phyloP scores from a whole-genome alignment of 2,329 filamentous ascomycete genomes.

The Verticillium isaacii region DNA sequence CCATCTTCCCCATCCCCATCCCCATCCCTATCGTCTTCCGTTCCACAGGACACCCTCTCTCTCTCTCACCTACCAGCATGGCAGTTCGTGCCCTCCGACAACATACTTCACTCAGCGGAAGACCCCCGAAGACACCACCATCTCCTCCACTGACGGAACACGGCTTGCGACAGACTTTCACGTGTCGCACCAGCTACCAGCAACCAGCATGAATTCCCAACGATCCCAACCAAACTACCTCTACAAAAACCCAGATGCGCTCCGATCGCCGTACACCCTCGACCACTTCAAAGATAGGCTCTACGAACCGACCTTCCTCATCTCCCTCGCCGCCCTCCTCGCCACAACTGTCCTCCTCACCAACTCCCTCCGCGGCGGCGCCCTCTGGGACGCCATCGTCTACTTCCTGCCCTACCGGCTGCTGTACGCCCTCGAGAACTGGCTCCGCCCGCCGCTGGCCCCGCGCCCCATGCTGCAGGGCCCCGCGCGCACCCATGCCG shows the following conservation, averaged over 20 bases:
- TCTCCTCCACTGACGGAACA: background rate
- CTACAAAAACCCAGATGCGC: constrained; percentile 10
- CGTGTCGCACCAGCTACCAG: background rate
- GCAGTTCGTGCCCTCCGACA: background rate
- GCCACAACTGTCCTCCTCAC: constrained; percentile 28
- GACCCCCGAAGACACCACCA: background rate
- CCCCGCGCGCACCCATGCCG: constrained; percentile 39
- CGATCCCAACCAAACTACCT: constrained; percentile 5
- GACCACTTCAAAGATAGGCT: constrained; percentile 22
- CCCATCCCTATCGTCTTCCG: background rate
- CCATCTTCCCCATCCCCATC: background rate
- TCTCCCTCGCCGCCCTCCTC: constrained; percentile 26
- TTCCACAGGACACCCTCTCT: background rate
- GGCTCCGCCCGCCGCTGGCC: constrained; percentile 43
- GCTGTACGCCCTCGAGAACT: constrained; percentile 52
- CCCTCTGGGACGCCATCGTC: constrained; percentile 55
- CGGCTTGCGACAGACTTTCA: background rate
- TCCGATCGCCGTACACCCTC: constrained; percentile 5
- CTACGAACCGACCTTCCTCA: constrained; percentile 27
- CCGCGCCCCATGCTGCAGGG: constrained; percentile 31
- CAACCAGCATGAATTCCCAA: constrained; percentile 12
- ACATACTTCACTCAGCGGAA: background rate
- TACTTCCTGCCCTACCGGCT: constrained; percentile 50
- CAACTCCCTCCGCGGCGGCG: constrained; percentile 22
- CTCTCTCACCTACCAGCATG: background rate